These are phyloP conservation scores for Trypethelium eluteriae DNA, from an alignment of 495 filamentous ascomycete genomes.

Conservation along the genomic window DNA sequence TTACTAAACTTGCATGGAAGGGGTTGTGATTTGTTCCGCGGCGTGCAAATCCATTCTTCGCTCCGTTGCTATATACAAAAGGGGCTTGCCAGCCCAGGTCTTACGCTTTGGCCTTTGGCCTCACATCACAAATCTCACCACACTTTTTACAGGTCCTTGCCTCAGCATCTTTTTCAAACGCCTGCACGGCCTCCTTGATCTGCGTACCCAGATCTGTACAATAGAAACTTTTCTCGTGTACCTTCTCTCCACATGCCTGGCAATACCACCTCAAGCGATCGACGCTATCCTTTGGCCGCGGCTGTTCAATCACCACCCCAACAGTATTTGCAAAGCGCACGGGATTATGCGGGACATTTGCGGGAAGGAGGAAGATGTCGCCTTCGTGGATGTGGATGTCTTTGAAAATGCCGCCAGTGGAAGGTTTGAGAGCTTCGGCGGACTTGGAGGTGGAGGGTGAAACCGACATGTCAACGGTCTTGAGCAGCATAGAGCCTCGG, in stretches of 20 bases:
- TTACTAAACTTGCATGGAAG: conserved; percentile 72
- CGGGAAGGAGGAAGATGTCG: conserved; percentile 87
- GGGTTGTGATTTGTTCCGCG: conserved; percentile 42
- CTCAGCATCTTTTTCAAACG: conserved; percentile 62
- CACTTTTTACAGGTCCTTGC: conserved; percentile 72
- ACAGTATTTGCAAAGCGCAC: conserved; percentile 62
- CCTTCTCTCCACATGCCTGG: conserved; percentile 57
- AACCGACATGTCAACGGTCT: conserved; percentile 56
- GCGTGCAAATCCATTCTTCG: too few species aligned
- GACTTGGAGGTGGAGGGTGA: neutral
- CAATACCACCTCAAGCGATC: conserved; percentile 94
- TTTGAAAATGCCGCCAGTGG: conserved; percentile 48
- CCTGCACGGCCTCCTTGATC: conserved; percentile 87
- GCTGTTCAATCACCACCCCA: conserved; percentile 86
- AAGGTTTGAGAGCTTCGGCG: neutral
- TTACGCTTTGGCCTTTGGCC: conserved; percentile 23
- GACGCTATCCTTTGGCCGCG: conserved; percentile 56
- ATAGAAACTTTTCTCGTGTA: conserved; percentile 80
- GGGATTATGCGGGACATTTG: conserved; percentile 77
- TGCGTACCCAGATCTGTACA: conserved; percentile 93
- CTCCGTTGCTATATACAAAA: too few species aligned
- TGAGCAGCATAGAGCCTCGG: conserved; percentile 84
- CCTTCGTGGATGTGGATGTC: conserved; percentile 89
- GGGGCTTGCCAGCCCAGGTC: neutral
- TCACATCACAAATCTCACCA: conserved; percentile 58